phyloP scores from a whole-genome alignment of 345 rosid genomes.

The Euclidium syriacum region DNA sequence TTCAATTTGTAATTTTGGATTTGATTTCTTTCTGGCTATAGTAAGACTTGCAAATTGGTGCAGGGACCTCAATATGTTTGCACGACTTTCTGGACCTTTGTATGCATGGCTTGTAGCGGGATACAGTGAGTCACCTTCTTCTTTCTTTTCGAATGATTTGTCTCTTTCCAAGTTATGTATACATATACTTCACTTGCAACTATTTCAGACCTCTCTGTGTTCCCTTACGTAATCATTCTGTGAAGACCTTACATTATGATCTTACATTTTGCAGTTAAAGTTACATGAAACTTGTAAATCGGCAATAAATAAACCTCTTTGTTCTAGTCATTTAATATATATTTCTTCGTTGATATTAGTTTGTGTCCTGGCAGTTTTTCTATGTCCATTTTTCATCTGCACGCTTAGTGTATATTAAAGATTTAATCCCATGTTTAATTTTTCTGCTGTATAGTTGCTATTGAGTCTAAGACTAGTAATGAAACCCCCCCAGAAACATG shows the following conservation, averaged over 20 bases:
- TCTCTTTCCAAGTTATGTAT: background rate
- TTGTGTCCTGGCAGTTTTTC: background rate
- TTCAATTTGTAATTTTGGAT: background rate
- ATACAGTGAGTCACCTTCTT: slow-evolving; percentile 74
- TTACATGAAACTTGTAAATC: no score
- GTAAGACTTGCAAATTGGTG: slow-evolving; percentile 26
- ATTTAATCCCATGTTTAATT: background rate
- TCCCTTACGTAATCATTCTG: background rate
- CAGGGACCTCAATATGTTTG: slow-evolving; percentile 99
- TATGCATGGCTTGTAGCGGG: slow-evolving; percentile 89
- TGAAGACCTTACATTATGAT: background rate
- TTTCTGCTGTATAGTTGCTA: background rate
- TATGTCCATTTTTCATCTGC: background rate
- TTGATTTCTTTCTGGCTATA: background rate
- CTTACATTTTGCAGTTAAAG: background rate
- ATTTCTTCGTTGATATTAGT: background rate
- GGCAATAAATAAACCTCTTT: background rate
- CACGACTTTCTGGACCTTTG: slow-evolving; percentile 89
- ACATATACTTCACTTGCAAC: background rate
- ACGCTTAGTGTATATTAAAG: background rate
- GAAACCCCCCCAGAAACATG: background rate
- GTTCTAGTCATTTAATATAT: background rate
- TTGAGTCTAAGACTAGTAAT: background rate
- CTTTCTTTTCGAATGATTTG: background rate
- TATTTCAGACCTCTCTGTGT: background rate